Evolutionary conservation across 805 yeast genomes (phyloP).

Genomic region (Lipomyces mesembrius): DNA sequence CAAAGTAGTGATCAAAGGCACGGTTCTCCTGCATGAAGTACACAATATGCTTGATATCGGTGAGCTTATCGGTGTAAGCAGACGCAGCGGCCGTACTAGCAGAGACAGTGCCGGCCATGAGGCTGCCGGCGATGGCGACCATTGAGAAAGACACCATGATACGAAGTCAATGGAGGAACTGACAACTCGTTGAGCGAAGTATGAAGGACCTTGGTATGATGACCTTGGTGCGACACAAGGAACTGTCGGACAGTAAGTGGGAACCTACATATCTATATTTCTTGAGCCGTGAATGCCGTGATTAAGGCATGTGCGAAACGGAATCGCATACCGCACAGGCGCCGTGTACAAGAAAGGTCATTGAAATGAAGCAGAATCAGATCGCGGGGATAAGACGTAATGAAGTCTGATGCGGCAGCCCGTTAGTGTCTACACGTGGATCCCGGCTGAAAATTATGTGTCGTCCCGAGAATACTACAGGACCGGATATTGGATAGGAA

Average conservation of each 20-base stretch:
- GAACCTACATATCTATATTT: too few relatives aligned
- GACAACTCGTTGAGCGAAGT: neutral
- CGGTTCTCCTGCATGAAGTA: slow-evolving; percentile 43
- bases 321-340: too few relatives aligned
- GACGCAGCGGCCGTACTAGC: neutral
- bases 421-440: neutral
- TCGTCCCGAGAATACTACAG: neutral
- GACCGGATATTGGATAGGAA: too few relatives aligned
- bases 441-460: neutral
- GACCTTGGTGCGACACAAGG: neutral
- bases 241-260: neutral
- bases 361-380: too few relatives aligned
- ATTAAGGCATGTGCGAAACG: too few relatives aligned
- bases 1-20: slow-evolving; percentile 42
- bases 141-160: slow-evolving; percentile 1
- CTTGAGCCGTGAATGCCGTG: too few relatives aligned
- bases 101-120: slow-evolving; percentile 9
- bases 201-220: too few relatives aligned
- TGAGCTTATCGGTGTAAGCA: slow-evolving; percentile 2
- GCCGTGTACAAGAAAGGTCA: too few relatives aligned
- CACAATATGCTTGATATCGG: slow-evolving; percentile 36
- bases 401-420: too few relatives aligned
- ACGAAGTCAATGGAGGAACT: neutral
- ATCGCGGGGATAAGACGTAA: too few relatives aligned
- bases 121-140: neutral